Conservation (phyloP, 2,329 filamentous ascomycete genomes). For the Lachnellula willkommii region DNA sequence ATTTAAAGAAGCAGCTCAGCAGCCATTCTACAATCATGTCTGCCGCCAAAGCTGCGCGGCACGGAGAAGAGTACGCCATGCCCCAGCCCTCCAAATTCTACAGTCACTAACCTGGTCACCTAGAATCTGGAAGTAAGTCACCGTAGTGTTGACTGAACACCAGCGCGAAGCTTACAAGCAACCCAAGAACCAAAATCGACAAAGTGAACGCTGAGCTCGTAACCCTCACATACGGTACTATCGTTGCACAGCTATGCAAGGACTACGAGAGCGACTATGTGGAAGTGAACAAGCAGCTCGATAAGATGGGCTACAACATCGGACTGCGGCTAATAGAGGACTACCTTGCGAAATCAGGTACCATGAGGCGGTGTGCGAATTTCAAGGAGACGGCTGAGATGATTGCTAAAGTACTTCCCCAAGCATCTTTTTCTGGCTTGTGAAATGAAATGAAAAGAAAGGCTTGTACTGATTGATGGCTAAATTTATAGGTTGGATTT, state of each 20-base stretch:
- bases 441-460: neutral
- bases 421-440: neutral
- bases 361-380: conserved; percentile 80
- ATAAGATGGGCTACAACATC: conserved; percentile 99
- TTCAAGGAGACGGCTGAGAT: conserved; percentile 96
- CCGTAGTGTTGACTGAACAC: neutral
- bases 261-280: conserved; percentile 92
- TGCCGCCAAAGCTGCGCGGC: conserved; percentile 60
- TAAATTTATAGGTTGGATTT: conserved; percentile 72
- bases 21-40: conserved; percentile 32
- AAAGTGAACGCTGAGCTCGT: conserved; percentile 98
- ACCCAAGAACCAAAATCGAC: conserved; percentile 77
- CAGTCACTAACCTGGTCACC: conserved; percentile 19
- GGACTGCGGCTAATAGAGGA: conserved; percentile 93
- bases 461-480: neutral
- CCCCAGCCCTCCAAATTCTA: neutral
- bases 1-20: neutral
- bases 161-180: conserved; percentile 27
- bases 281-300: conserved; percentile 95
- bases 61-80: conserved; percentile 66
- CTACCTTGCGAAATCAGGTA: conserved; percentile 92
- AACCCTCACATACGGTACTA: conserved; percentile 94
- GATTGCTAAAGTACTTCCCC: conserved; percentile 65
- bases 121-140: conserved; percentile 36
- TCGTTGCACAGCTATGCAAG: conserved; percentile 92